A percentile compares a stretch with the other conserved stretches of the same genome.
Evolutionary conservation across 805 yeast genomes (phyloP).

Genomic region (Ogataea corticis): DNA sequence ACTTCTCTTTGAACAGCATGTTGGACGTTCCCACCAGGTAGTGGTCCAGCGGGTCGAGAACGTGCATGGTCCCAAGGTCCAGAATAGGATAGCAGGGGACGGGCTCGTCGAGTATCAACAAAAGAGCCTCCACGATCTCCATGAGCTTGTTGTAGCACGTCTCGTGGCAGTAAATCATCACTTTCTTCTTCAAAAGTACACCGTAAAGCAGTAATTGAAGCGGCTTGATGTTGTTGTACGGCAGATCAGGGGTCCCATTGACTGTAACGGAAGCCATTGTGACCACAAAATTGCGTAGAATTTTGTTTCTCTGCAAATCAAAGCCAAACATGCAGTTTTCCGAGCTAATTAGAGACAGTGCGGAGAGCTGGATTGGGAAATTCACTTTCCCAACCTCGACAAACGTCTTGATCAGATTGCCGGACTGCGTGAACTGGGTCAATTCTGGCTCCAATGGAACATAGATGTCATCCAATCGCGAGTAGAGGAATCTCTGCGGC

Average conservation of each 20-base stretch:
- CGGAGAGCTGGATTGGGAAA: conserved; percentile 35
- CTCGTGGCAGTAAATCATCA: conserved; percentile 40
- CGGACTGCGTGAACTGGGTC: conserved; percentile 19
- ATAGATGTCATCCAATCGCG: conserved; percentile 22
- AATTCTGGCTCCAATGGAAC: conserved; percentile 11
- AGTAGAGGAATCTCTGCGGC: conserved; percentile 22
- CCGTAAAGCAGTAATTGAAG: conserved; percentile 49
- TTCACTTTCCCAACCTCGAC: conserved; percentile 21
- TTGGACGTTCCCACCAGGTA: conserved; percentile 70
- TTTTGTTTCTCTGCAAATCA: conserved; percentile 31
- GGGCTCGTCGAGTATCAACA: conserved; percentile 38
- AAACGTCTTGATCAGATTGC: conserved; percentile 23
- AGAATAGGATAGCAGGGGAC: conserved; percentile 46
- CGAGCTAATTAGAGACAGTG: conserved; percentile 29
- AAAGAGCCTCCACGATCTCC: conserved; percentile 43
- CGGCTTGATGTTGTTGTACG: conserved; percentile 24
- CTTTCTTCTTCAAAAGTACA: conserved; percentile 46
- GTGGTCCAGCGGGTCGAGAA: conserved; percentile 41
- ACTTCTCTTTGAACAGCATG: conserved; percentile 57
- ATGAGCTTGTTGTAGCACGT: conserved; percentile 47
- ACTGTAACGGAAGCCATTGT: conserved; percentile 11
- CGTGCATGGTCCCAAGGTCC: conserved; percentile 59
- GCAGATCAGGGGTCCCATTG: conserved; percentile 8
- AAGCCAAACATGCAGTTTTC: conserved; percentile 31
- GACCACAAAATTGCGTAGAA: conserved; percentile 23